Evolutionary conservation across 2,329 filamentous ascomycete genomes (phyloP).

Genomic region (Corynespora cassiicola): DNA sequence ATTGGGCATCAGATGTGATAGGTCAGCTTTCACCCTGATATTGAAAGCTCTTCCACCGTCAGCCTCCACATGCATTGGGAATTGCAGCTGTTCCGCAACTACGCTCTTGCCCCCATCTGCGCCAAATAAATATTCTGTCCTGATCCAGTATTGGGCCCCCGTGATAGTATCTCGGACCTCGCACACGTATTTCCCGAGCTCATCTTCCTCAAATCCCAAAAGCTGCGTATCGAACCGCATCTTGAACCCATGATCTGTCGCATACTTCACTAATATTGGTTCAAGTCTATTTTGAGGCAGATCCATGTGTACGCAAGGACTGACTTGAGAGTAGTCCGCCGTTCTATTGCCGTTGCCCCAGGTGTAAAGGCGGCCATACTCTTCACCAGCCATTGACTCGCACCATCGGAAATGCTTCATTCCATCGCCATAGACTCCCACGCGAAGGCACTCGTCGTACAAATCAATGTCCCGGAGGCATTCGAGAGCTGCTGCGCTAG

Average conservation of each 20-base stretch:
- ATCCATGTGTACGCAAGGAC: slow-evolving; percentile 51
- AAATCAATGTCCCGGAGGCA: slow-evolving; percentile 54
- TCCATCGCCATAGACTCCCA: slow-evolving; percentile 39
- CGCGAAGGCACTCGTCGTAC: slow-evolving; percentile 41
- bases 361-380: slow-evolving; percentile 50
- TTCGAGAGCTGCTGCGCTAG: slow-evolving; percentile 63
- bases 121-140: slow-evolving; percentile 65
- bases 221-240: slow-evolving; percentile 50
- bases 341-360: slow-evolving; percentile 50
- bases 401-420: slow-evolving; percentile 54
- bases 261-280: slow-evolving; percentile 49
- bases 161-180: slow-evolving; percentile 46
- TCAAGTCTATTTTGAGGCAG: slow-evolving; percentile 53
- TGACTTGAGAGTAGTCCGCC: slow-evolving; percentile 50
- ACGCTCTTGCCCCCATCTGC: slow-evolving; percentile 61
- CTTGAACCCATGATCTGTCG: slow-evolving; percentile 45
- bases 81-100: slow-evolving; percentile 53
- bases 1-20: slow-evolving; percentile 56
- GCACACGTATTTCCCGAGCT: slow-evolving; percentile 20
- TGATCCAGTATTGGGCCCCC: slow-evolving; percentile 51
- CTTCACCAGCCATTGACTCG: slow-evolving; percentile 52
- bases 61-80: slow-evolving; percentile 54
- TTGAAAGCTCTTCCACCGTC: slow-evolving; percentile 59
- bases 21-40: slow-evolving; percentile 57
- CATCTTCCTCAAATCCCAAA: slow-evolving; percentile 28